phyloP scores from a whole-genome alignment of 192 early-diverging fungal species.

The Spizellomyces sp. region DNA sequence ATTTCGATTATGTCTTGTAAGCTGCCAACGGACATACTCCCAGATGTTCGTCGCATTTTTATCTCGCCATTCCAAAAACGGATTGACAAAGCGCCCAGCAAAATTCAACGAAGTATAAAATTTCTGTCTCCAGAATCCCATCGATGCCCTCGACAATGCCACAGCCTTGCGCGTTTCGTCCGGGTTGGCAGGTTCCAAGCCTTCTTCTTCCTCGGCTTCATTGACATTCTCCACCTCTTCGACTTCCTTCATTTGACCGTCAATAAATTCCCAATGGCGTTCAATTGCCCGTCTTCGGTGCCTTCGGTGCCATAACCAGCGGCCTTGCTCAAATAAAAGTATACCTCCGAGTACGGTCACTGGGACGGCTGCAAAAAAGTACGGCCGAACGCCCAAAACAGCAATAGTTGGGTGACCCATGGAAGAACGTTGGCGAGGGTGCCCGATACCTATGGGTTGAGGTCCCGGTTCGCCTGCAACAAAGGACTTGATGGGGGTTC shows the following conservation, averaged over 20 bases:
- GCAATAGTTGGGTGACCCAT: background rate
- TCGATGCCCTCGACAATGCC: background rate
- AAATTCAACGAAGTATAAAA: slow-evolving; percentile 38
- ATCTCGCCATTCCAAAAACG: slow-evolving; percentile 61
- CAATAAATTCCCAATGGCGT: slow-evolving; percentile 29
- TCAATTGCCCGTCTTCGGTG: slow-evolving; percentile 23
- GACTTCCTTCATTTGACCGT: slow-evolving; percentile 18
- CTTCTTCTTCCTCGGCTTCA: slow-evolving; percentile 19
- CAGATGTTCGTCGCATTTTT: slow-evolving; percentile 43
- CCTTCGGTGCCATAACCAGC: slow-evolving; percentile 33
- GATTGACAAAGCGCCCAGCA: slow-evolving; percentile 58
- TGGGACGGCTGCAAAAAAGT: slow-evolving; percentile 1
- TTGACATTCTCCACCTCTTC: slow-evolving; percentile 18
- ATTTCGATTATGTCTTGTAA: slow-evolving; percentile 43
- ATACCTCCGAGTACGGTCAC: slow-evolving; percentile 14
- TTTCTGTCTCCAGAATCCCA: slow-evolving; percentile 26
- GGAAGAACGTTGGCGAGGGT: background rate
- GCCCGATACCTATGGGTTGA: background rate
- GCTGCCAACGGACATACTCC: slow-evolving; percentile 38
- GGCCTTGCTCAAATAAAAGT: slow-evolving; percentile 32
- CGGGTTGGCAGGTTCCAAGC: slow-evolving; percentile 20
- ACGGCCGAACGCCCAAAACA: background rate
- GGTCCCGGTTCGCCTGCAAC: background rate
- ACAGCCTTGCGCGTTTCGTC: slow-evolving; percentile 21
- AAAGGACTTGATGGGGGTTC: no score